These are phyloP conservation scores for Coniochaeta sp. DNA, from an alignment of 2,329 filamentous ascomycete species.

Conservation along the genomic window DNA sequence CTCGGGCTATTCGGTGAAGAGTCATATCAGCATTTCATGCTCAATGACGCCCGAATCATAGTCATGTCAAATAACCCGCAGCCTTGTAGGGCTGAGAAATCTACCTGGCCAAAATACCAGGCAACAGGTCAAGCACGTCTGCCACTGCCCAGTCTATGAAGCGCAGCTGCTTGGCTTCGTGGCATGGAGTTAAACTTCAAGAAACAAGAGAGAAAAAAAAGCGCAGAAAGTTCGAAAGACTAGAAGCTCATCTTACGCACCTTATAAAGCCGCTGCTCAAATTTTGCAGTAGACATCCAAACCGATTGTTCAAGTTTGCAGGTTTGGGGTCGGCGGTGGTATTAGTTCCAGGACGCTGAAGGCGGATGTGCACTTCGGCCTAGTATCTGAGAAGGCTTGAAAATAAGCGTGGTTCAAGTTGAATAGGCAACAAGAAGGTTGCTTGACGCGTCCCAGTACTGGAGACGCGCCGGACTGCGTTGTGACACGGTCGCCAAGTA, in stretches of 20 bases:
- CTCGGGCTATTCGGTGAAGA: conserved; percentile 31
- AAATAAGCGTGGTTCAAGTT: neutral
- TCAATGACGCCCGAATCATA: neutral
- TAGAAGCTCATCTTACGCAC: conserved; percentile 44
- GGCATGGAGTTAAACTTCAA: too few relatives aligned
- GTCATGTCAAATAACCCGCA: neutral
- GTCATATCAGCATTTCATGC: neutral
- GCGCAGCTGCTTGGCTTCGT: neutral
- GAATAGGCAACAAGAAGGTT: neutral
- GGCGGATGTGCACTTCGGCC: neutral
- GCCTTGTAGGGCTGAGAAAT: neutral
- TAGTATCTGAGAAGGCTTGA: neutral
- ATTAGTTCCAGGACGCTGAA: neutral
- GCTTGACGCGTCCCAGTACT: neutral
- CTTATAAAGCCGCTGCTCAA: conserved; percentile 48
- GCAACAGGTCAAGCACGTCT: neutral
- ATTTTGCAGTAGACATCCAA: conserved; percentile 53
- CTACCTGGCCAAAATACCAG: neutral
- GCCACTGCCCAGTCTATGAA: neutral
- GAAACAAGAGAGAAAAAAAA: neutral
- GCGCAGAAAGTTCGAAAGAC: neutral
- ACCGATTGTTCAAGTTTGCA: conserved; percentile 22
- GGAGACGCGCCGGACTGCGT: neutral
- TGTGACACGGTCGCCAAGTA: neutral
- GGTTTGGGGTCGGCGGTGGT: neutral